A percentile compares a stretch with the other conserved stretches of the same genome.
phyloP scores from a whole-genome alignment of 345 rosid species.

The Citrus unshiu region DNA sequence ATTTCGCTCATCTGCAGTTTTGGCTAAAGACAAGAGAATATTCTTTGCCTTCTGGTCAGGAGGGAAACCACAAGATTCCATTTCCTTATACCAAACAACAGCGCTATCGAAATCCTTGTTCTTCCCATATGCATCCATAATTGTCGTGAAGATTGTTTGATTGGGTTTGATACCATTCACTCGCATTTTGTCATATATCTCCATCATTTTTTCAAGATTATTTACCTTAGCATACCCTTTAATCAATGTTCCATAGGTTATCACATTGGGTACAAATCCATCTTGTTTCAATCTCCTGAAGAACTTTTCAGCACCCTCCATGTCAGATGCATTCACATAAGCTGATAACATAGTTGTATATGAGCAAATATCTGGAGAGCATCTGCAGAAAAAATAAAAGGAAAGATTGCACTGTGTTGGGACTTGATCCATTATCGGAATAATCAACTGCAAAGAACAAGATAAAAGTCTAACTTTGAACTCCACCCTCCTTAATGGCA shows the following conservation, averaged over 20 bases:
- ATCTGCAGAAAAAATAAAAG: constrained; percentile 38
- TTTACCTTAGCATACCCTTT: constrained; percentile 80
- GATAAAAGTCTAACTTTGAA: background rate
- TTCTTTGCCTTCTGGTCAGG: constrained; percentile 93
- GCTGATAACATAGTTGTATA: constrained; percentile 95
- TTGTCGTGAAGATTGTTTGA: constrained; percentile 74
- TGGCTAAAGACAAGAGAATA: constrained; percentile 74
- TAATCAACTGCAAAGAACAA: background rate
- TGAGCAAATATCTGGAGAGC: constrained; percentile 74
- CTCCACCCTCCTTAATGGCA: background rate
- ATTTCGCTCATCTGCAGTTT: constrained; percentile 53
- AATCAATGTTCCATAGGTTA: constrained; percentile 77
- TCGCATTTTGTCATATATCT: constrained; percentile 65
- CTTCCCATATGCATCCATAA: constrained; percentile 92
- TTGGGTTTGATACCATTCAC: constrained; percentile 57
- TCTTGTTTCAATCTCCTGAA: constrained; percentile 70
- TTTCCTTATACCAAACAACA: constrained; percentile 77
- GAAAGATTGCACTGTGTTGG: background rate
- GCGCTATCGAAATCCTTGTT: constrained; percentile 80
- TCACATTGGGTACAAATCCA: constrained; percentile 60
- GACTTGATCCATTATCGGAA: background rate
- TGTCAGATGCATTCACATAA: constrained; percentile 80
- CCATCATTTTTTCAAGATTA: constrained; percentile 73
- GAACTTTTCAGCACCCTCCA: constrained; percentile 95
- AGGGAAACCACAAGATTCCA: constrained; percentile 58